Evolutionary conservation across 2,329 filamentous ascomycete species (phyloP).

Genomic region (Ophiostoma australiae): DNA sequence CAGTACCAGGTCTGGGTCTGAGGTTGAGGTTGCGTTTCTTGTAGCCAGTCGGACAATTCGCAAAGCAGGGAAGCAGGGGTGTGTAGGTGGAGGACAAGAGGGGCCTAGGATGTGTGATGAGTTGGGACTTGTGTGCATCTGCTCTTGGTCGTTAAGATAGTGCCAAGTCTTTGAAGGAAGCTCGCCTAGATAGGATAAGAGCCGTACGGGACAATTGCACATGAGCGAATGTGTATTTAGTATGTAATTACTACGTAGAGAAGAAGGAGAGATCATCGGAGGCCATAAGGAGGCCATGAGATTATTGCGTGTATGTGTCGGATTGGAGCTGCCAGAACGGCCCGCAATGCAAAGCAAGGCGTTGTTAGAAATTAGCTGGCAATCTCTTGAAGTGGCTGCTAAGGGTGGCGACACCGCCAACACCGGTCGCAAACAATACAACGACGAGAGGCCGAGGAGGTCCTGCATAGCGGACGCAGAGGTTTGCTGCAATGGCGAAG

Average conservation of each 20-base stretch:
- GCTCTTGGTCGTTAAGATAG: neutral
- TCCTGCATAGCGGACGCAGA: neutral
- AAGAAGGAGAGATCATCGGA: neutral
- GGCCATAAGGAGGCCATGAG: neutral
- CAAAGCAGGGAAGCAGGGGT: constrained; percentile 18
- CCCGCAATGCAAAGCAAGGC: too few species aligned
- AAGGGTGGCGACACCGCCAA: too few species aligned
- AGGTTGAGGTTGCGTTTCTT: constrained; percentile 9
- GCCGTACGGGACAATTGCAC: neutral
- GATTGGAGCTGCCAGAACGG: too few species aligned
- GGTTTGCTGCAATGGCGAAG: neutral
- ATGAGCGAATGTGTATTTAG: neutral
- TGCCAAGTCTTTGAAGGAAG: neutral
- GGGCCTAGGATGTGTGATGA: constrained; percentile 13
- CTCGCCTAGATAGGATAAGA: constrained; percentile 9
- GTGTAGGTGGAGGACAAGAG: neutral
- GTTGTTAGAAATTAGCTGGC: too few species aligned
- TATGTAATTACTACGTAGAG: neutral
- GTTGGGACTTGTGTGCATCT: neutral
- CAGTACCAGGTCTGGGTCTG: neutral
- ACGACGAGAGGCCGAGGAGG: neutral
- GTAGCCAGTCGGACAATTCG: constrained; percentile 24
- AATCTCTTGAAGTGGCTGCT: too few species aligned
- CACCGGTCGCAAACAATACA: neutral
- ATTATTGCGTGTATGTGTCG: neutral